Conservation (phyloP, 2,329 filamentous ascomycete species). For the Blastomyces silverae region DNA sequence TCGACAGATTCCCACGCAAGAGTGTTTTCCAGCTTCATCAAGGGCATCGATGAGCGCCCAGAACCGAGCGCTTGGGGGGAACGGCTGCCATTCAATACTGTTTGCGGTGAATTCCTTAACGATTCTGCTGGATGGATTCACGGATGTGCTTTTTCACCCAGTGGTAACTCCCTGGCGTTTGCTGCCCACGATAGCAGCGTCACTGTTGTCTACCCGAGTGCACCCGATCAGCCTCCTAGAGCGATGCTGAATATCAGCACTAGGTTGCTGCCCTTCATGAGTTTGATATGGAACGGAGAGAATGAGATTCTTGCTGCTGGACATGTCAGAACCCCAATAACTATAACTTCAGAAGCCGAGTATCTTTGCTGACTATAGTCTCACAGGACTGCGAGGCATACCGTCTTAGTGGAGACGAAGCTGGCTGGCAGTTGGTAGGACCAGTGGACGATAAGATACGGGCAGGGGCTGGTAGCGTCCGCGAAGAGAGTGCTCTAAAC, state of each 20-base stretch:
- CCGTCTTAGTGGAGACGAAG: conserved; percentile 70
- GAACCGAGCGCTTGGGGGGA: conserved; percentile 90
- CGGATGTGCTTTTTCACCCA: conserved; percentile 85
- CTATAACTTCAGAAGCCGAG: neutral
- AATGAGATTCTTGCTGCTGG: conserved; percentile 91
- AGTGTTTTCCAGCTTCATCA: conserved; percentile 93
- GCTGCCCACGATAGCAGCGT: conserved; percentile 93
- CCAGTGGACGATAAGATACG: conserved; percentile 69
- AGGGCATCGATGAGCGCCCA: conserved; percentile 80
- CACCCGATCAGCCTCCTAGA: conserved; percentile 78
- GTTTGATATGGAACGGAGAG: conserved; percentile 85
- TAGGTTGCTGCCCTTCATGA: conserved; percentile 85
- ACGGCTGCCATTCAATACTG: conserved; percentile 92
- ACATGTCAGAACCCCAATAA: conserved; percentile 49
- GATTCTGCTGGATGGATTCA: conserved; percentile 97
- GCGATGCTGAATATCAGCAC: conserved; percentile 89
- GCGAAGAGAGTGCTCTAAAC: conserved; percentile 89
- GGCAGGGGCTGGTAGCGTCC: conserved; percentile 51
- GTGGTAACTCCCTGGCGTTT: conserved; percentile 87
- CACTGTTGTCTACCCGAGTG: conserved; percentile 90
- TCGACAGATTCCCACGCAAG: conserved; percentile 96
- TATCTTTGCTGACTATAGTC: neutral
- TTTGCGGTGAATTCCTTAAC: conserved; percentile 94
- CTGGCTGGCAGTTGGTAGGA: conserved; percentile 77
- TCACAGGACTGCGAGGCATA: conserved; percentile 69